These are phyloP conservation scores for Ambrosia hybrid DNA, from an alignment of 140 eudicot species.

Conservation along the genomic window DNA sequence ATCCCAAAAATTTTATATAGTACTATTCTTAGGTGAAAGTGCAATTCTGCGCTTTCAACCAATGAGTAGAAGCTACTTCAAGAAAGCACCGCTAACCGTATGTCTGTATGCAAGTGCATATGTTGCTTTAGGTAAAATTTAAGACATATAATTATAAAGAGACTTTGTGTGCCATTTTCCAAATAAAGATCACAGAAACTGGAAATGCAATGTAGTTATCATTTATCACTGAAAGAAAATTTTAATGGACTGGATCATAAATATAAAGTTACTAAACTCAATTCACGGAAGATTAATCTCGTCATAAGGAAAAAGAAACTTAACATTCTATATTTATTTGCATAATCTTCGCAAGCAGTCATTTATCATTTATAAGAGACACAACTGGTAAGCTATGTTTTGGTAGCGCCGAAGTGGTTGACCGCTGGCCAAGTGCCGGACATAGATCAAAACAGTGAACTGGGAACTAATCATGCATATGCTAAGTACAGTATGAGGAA, in stretches of 20 bases:
- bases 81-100: slow-evolving; percentile 3
- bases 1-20: not conserved
- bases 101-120: slow-evolving; percentile 6
- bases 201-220: not conserved
- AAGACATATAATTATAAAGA: slow-evolving; percentile 1
- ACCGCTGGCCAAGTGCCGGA: slow-evolving; percentile 1
- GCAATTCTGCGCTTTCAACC: slow-evolving; percentile 2
- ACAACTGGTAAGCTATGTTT: not conserved
- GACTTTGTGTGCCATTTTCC: not conserved
- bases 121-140: not conserved
- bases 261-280: slow-evolving; percentile 2
- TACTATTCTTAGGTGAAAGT: slow-evolving; percentile 2
- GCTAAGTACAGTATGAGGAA: not conserved
- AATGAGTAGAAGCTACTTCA: not conserved
- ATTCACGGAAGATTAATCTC: not conserved
- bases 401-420: not conserved
- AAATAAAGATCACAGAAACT: not conserved
- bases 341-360: not conserved
- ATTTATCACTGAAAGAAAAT: not conserved
- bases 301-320: slow-evolving; percentile 1
- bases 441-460: not conserved
- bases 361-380: not conserved
- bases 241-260: not conserved
- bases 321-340: not conserved
- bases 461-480: not conserved